phyloP scores from a whole-genome alignment of 139 green algal genomes.

The Microglena sp. region DNA sequence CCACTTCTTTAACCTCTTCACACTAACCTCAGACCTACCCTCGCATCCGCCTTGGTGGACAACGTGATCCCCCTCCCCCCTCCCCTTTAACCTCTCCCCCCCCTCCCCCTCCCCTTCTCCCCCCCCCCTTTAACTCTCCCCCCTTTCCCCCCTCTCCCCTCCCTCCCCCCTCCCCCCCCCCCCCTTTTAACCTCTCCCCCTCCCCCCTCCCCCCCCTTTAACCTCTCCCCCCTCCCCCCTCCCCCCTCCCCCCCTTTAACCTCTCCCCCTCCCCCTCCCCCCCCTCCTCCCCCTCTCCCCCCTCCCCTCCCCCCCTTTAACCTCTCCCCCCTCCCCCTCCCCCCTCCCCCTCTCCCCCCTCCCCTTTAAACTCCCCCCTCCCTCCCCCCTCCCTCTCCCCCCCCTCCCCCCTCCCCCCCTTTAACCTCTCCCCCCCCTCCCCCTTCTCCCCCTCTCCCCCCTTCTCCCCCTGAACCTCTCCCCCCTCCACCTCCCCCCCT shows the following conservation, averaged over 20 bases:
- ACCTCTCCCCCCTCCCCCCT: neutral
- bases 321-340: neutral
- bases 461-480: constrained; percentile 14
- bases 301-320: neutral
- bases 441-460: neutral
- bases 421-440: neutral
- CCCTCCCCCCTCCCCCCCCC: neutral
- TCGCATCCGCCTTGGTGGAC: constrained; percentile 86
- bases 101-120: no score
- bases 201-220: neutral
- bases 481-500: neutral
- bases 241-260: neutral
- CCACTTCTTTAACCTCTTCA: no score
- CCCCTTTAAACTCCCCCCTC: neutral
- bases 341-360: no score
- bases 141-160: neutral
- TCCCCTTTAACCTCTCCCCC: no score
- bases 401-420: constrained; percentile 15
- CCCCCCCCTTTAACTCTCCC: neutral
- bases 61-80: constrained; percentile 68
- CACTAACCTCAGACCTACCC: no score
- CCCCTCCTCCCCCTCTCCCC: no score
- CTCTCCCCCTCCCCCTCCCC: neutral
- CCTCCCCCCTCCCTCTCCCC: neutral
- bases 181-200: neutral